A percentile compares a stretch with the other conserved stretches of the same genome.
Conservation (phyloP, 1,284 basidiomycete genomes). For the Moniliella sp. region DNA sequence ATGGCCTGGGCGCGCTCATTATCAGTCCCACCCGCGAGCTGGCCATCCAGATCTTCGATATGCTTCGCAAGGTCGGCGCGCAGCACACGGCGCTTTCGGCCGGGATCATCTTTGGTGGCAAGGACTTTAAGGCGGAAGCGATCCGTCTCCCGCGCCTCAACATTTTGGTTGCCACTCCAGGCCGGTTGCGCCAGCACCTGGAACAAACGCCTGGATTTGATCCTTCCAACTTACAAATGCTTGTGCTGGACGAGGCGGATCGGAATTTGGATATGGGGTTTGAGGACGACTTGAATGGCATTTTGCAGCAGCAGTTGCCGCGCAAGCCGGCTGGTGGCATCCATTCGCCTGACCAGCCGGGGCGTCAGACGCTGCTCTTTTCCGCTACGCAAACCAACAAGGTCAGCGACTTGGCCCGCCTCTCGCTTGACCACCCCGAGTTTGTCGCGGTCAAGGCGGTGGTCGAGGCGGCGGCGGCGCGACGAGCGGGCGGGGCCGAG, state of each 20-base stretch:
- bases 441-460: slow-evolving; percentile 42
- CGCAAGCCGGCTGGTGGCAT: slow-evolving; percentile 1
- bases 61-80: slow-evolving; percentile 70
- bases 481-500: no score
- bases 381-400: slow-evolving; percentile 88
- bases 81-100: slow-evolving; percentile 73
- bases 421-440: slow-evolving; percentile 65
- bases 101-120: slow-evolving; percentile 84
- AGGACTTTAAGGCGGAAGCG: slow-evolving; percentile 77
- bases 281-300: slow-evolving; percentile 63
- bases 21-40: slow-evolving; percentile 88
- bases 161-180: slow-evolving; percentile 86
- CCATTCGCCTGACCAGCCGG: background rate
- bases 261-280: slow-evolving; percentile 93
- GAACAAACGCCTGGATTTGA: slow-evolving; percentile 93
- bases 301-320: slow-evolving; percentile 59
- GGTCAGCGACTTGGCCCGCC: slow-evolving; percentile 65
- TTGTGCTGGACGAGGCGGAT: slow-evolving; percentile 94
- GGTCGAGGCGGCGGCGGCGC: slow-evolving; percentile 5
- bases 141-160: slow-evolving; percentile 67
- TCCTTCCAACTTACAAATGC: slow-evolving; percentile 63
- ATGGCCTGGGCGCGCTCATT: slow-evolving; percentile 72
- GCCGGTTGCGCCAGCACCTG: slow-evolving; percentile 83
- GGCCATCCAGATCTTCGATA: slow-evolving; percentile 90
- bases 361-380: slow-evolving; percentile 67